Percentiles rank a stretch among this genome's conserved stretches.
phyloP scores from a whole-genome alignment of 768 basidiomycete species.

The Coprinopsis marcescibilis region DNA sequence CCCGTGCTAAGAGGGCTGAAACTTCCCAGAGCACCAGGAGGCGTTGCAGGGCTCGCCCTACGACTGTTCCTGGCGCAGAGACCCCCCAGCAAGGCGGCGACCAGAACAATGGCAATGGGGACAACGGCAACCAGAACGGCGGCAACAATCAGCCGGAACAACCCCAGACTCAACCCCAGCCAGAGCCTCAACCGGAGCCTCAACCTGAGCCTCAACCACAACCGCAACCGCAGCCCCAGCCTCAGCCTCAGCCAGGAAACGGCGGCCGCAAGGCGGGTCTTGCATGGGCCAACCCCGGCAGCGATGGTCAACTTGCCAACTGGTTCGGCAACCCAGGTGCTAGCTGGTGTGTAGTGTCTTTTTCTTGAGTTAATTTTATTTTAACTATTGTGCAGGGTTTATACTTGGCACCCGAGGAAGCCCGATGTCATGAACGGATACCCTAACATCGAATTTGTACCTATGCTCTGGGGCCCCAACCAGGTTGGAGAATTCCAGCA shows the following conservation, averaged over 20 bases:
- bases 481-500: constrained; percentile 43
- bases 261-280: constrained; percentile 49
- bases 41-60: constrained; percentile 49
- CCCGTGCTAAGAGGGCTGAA: constrained; percentile 48
- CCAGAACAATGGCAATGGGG: constrained; percentile 13
- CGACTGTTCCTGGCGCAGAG: constrained; percentile 20
- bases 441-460: constrained; percentile 48
- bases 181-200: too few relatives aligned
- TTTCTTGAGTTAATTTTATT: not conserved
- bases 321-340: constrained; percentile 43
- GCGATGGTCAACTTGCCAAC: constrained; percentile 39
- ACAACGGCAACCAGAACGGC: constrained; percentile 16
- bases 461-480: constrained; percentile 68
- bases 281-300: constrained; percentile 63
- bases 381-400: constrained; percentile 33
- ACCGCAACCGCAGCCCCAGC: too few relatives aligned
- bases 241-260: not conserved
- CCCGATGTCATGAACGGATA: constrained; percentile 27
- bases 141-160: constrained; percentile 2
- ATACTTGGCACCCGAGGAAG: constrained; percentile 60
- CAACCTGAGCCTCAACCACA: too few relatives aligned
- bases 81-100: constrained; percentile 16
- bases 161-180: too few relatives aligned
- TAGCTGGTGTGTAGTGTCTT: constrained; percentile 9
- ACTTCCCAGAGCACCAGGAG: constrained; percentile 34